A percentile compares a stretch with the other conserved stretches of the same genome.
Evolutionary conservation across 768 basidiomycete genomes (phyloP).

Genomic region (Rubroboletus satanas): DNA sequence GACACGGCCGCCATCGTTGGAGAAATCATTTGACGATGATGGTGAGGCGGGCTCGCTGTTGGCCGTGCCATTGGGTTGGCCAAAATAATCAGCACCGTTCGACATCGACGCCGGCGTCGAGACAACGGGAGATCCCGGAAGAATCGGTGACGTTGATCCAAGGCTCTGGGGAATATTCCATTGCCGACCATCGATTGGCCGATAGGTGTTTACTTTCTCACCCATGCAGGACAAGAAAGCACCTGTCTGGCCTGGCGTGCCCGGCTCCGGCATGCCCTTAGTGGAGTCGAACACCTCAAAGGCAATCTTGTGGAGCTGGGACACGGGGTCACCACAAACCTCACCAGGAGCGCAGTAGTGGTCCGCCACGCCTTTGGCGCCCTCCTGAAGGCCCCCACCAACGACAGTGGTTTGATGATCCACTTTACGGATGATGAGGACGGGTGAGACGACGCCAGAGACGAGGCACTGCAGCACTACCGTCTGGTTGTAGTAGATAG

Average conservation of each 20-base stretch:
- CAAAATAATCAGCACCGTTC: constrained; percentile 64
- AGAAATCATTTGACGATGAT: constrained; percentile 58
- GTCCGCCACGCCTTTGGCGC: constrained; percentile 79
- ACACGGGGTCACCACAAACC: constrained; percentile 90
- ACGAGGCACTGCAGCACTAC: constrained; percentile 92
- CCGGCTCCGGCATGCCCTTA: constrained; percentile 68
- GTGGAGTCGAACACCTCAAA: constrained; percentile 82
- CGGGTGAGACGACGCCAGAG: constrained; percentile 90
- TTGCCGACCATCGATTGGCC: constrained; percentile 75
- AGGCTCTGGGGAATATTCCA: constrained; percentile 55
- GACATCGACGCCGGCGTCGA: constrained; percentile 56
- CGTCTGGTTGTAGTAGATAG: constrained; percentile 95
- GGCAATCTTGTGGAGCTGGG: constrained; percentile 93
- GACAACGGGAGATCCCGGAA: constrained; percentile 68
- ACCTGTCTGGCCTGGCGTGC: constrained; percentile 73
- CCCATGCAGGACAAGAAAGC: constrained; percentile 90
- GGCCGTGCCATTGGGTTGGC: constrained; percentile 34
- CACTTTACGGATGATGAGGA: constrained; percentile 91
- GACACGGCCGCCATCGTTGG: constrained; percentile 82
- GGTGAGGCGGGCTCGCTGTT: constrained; percentile 71
- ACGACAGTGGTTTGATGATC: constrained; percentile 87
- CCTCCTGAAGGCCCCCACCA: constrained; percentile 87
- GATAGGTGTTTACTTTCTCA: constrained; percentile 89
- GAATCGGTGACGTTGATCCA: constrained; percentile 51
- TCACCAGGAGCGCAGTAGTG: constrained; percentile 82